Percentiles rank a stretch among this genome's conserved stretches.
Evolutionary conservation across 1,284 basidiomycete species (phyloP).

Genomic region (Sparassis latifolia): DNA sequence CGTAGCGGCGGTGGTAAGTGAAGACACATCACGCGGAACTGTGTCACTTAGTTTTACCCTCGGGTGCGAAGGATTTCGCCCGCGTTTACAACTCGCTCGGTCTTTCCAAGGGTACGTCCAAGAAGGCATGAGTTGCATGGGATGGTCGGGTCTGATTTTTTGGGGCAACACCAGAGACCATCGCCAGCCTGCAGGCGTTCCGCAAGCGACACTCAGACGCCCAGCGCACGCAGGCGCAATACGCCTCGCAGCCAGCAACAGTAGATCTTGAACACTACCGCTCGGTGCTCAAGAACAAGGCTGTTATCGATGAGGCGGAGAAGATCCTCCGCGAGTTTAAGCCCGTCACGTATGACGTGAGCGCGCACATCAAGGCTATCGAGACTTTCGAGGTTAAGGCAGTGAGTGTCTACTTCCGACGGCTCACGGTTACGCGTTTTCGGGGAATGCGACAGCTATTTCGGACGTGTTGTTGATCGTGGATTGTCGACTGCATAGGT

Average conservation of each 20-base stretch:
- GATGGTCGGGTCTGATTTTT: neutral
- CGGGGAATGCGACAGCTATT: too few species aligned
- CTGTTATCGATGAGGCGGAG: conserved; percentile 89
- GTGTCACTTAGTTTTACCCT: conserved; percentile 8
- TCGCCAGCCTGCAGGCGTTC: conserved; percentile 89
- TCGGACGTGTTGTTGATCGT: too few species aligned
- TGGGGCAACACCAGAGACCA: conserved; percentile 60
- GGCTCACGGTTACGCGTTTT: too few species aligned
- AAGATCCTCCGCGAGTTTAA: conserved; percentile 89
- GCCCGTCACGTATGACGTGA: conserved; percentile 94
- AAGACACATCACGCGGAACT: conserved; percentile 8
- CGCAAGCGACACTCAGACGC: conserved; percentile 93
- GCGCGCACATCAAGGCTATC: conserved; percentile 89
- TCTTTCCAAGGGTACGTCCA: conserved; percentile 79
- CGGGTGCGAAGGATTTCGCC: conserved; percentile 71
- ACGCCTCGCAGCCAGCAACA: conserved; percentile 71
- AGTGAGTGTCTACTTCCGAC: conserved; percentile 44
- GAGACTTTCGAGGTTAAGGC: conserved; percentile 97
- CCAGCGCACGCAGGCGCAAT: conserved; percentile 66
- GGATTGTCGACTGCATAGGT: conserved; percentile 46
- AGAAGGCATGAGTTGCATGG: neutral
- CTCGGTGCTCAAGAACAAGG: conserved; percentile 87
- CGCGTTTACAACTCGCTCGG: conserved; percentile 88
- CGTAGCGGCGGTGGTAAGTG: conserved; percentile 66
- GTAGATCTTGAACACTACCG: conserved; percentile 93